phyloP scores from a whole-genome alignment of 768 basidiomycete genomes.

The Basidioascus undulatus region DNA sequence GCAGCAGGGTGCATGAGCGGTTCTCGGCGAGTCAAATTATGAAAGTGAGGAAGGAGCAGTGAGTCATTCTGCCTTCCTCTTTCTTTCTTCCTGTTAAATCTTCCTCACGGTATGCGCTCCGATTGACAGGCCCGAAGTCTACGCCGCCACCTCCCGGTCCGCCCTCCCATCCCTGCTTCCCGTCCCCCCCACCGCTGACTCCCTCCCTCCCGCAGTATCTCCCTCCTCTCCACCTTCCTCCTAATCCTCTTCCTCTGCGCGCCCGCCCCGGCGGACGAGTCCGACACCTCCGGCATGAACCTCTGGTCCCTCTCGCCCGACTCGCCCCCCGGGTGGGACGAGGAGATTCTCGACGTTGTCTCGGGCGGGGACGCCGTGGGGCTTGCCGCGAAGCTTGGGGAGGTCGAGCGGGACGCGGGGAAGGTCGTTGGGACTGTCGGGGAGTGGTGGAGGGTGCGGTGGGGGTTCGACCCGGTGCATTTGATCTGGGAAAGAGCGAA shows the following conservation, averaged over 20 bases:
- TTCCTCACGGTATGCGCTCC: slow-evolving; percentile 14
- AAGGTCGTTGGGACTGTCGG: slow-evolving; percentile 38
- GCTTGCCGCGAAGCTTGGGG: slow-evolving; percentile 43
- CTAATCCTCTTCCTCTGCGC: slow-evolving; percentile 55
- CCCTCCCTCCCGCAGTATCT: slow-evolving; percentile 39
- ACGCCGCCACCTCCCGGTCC: slow-evolving; percentile 1
- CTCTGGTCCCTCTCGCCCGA: too few relatives aligned
- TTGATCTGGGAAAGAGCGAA: neutral
- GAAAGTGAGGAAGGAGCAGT: slow-evolving; percentile 26
- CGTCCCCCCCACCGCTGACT: slow-evolving; percentile 6
- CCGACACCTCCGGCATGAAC: slow-evolving; percentile 79
- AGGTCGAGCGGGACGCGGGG: slow-evolving; percentile 52
- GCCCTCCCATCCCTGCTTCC: too few relatives aligned
- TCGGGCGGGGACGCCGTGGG: slow-evolving; percentile 34
- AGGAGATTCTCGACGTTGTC: slow-evolving; percentile 30
- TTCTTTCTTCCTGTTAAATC: neutral
- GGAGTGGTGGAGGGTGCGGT: slow-evolving; percentile 46
- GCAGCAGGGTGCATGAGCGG: slow-evolving; percentile 62
- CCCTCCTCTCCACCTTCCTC: slow-evolving; percentile 59
- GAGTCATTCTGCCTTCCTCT: slow-evolving; percentile 7
- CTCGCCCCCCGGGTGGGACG: slow-evolving; percentile 55
- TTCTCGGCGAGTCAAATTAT: slow-evolving; percentile 73
- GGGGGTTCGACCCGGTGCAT: slow-evolving; percentile 44
- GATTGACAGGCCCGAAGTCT: slow-evolving; percentile 35
- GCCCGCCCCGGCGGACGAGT: slow-evolving; percentile 60